Percentiles rank a stretch among this genome's conserved stretches.
Evolutionary conservation across 257 asterid species (phyloP).

Genomic region (Solanum okadae): DNA sequence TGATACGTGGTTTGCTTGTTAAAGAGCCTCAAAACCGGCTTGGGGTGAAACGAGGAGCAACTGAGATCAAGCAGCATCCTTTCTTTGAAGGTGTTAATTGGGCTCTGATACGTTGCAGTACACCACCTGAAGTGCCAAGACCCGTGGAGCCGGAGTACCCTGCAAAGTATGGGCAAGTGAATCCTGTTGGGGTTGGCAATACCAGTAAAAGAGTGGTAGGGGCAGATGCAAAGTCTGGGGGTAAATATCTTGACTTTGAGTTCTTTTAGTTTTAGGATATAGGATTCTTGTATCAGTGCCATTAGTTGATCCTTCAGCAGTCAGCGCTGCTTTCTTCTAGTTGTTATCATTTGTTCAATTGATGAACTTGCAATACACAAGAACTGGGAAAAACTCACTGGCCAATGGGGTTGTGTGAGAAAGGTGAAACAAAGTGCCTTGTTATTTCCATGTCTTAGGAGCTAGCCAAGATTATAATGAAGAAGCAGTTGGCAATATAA

Average conservation of each 20-base stretch:
- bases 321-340: background rate
- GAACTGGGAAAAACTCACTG: background rate
- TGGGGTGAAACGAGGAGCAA: slow-evolving; percentile 69
- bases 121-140: slow-evolving; percentile 76
- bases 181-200: slow-evolving; percentile 22
- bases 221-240: slow-evolving; percentile 47
- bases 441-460: background rate
- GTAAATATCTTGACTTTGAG: slow-evolving; percentile 83
- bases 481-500: background rate
- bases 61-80: slow-evolving; percentile 80
- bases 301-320: slow-evolving; percentile 3
- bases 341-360: background rate
- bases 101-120: slow-evolving; percentile 79
- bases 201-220: slow-evolving; percentile 38
- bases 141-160: slow-evolving; percentile 37
- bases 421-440: background rate
- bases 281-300: slow-evolving; percentile 9
- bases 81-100: slow-evolving; percentile 77
- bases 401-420: background rate
- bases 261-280: slow-evolving; percentile 45
- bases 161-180: slow-evolving; percentile 31
- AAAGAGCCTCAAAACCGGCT: slow-evolving; percentile 72
- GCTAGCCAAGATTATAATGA: background rate
- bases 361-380: background rate
- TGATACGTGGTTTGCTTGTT: slow-evolving; percentile 58